Conservation (phyloP, 306 rosid genomes). For the Sophora flavescens region DNA sequence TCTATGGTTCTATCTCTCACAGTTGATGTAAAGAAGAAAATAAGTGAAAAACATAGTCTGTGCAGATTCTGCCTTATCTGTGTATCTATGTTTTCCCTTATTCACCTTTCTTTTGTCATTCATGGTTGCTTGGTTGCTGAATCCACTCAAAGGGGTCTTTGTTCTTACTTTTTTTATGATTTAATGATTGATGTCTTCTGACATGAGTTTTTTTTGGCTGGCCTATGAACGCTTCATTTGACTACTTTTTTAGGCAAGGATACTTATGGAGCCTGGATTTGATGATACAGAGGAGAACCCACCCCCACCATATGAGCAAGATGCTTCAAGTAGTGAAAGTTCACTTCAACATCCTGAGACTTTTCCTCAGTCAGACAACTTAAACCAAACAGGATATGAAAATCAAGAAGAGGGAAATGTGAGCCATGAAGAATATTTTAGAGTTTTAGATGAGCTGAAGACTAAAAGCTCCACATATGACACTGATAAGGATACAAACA, state of each 20-base stretch:
- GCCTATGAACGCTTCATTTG: conserved; percentile 30
- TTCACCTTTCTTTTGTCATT: too few relatives aligned
- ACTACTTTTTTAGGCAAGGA: conserved; percentile 75
- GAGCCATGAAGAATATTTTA: conserved; percentile 75
- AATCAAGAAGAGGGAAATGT: conserved; percentile 53
- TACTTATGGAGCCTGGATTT: conserved; percentile 67
- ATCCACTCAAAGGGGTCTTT: neutral
- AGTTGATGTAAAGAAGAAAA: too few relatives aligned
- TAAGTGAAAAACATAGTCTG: too few relatives aligned
- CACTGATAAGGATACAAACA: conserved; percentile 64
- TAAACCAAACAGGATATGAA: conserved; percentile 48
- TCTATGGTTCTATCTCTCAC: too few relatives aligned
- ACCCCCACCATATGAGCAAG: conserved; percentile 46
- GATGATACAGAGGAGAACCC: conserved; percentile 50
- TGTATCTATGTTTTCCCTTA: too few relatives aligned
- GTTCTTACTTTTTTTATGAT: neutral
- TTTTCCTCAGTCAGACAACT: conserved; percentile 45
- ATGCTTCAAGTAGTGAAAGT: conserved; percentile 46
- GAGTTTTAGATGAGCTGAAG: conserved; percentile 79
- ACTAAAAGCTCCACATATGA: conserved; percentile 56
- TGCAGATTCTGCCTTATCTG: too few relatives aligned
- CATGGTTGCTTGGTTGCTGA: too few relatives aligned
- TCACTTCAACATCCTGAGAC: conserved; percentile 47
- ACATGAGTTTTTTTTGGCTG: neutral
- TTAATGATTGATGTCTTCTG: conserved; percentile 1